Percentiles rank a stretch among this genome's conserved stretches.
These are phyloP conservation scores for Mariannaea sp. DNA, from an alignment of 2,329 filamentous ascomycete genomes.

Conservation along the genomic window DNA sequence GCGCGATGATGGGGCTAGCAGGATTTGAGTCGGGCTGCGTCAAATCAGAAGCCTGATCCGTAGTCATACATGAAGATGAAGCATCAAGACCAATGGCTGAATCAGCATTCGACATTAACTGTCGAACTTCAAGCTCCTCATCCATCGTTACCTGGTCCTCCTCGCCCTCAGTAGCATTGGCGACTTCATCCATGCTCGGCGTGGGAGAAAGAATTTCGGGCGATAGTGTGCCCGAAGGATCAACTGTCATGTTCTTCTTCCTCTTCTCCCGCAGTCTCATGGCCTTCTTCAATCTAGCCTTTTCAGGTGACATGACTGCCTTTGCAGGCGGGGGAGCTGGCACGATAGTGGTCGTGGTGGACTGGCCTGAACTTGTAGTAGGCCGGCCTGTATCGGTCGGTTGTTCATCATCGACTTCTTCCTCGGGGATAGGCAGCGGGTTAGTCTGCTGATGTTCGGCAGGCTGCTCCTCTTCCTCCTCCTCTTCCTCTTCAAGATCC, in stretches of 20 bases:
- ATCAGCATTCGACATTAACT: slow-evolving; percentile 54
- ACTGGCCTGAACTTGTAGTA: slow-evolving; percentile 51
- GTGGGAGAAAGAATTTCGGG: slow-evolving; percentile 26
- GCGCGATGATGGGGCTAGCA: slow-evolving; percentile 57
- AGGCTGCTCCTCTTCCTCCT: slow-evolving; percentile 41
- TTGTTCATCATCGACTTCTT: slow-evolving; percentile 40
- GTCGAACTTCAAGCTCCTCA: slow-evolving; percentile 34
- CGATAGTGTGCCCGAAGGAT: slow-evolving; percentile 26
- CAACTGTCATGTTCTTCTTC: slow-evolving; percentile 46
- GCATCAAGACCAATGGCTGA: slow-evolving; percentile 59
- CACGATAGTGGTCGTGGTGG: slow-evolving; percentile 47
- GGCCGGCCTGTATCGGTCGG: slow-evolving; percentile 42
- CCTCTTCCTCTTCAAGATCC: too few species aligned
- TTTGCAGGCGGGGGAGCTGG: slow-evolving; percentile 50
- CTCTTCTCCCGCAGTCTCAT: slow-evolving; percentile 88
- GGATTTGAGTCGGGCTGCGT: slow-evolving; percentile 62
- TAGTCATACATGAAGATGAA: slow-evolving; percentile 46
- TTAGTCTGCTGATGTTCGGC: slow-evolving; percentile 45
- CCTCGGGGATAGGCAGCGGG: slow-evolving; percentile 44
- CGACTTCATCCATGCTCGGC: slow-evolving; percentile 27
- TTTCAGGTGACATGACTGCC: slow-evolving; percentile 78
- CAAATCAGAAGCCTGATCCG: slow-evolving; percentile 54
- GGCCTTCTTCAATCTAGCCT: slow-evolving; percentile 90
- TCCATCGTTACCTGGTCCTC: slow-evolving; percentile 31
- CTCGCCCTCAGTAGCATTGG: slow-evolving; percentile 31